phyloP scores from a whole-genome alignment of 805 yeast species.

The Teunomyces pallodes region DNA sequence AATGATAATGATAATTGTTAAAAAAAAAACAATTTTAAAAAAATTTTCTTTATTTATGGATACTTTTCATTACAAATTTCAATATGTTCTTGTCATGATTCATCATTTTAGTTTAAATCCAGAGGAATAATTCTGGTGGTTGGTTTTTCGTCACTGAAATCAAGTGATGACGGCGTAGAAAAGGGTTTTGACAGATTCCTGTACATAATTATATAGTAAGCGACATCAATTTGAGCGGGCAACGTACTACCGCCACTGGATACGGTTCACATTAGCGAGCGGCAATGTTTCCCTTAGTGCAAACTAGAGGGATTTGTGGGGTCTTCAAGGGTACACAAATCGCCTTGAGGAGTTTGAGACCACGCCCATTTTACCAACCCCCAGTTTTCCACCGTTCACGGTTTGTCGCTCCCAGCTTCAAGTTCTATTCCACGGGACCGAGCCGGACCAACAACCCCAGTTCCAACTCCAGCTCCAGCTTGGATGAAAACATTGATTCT shows the following conservation, averaged over 20 bases:
- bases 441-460: neutral
- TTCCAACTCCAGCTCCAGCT: too few relatives aligned
- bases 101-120: too few relatives aligned
- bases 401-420: neutral
- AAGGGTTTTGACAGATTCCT: neutral
- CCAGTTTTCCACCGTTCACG: neutral
- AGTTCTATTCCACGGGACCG: neutral
- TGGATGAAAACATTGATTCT: neutral
- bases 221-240: neutral
- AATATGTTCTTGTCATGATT: too few relatives aligned
- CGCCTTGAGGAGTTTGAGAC: neutral
- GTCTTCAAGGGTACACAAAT: neutral
- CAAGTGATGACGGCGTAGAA: neutral
- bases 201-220: neutral
- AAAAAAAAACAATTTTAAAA: too few relatives aligned
- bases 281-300: constrained; percentile 1
- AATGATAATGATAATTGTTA: too few relatives aligned
- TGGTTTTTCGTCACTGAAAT: too few relatives aligned
- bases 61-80: too few relatives aligned
- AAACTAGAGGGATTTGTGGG: neutral
- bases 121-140: too few relatives aligned
- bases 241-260: neutral
- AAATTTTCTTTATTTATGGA: too few relatives aligned
- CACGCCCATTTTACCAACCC: neutral
- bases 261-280: neutral